phyloP scores from a whole-genome alignment of 352 stramenopile species.

The Globisporangium canariense region DNA sequence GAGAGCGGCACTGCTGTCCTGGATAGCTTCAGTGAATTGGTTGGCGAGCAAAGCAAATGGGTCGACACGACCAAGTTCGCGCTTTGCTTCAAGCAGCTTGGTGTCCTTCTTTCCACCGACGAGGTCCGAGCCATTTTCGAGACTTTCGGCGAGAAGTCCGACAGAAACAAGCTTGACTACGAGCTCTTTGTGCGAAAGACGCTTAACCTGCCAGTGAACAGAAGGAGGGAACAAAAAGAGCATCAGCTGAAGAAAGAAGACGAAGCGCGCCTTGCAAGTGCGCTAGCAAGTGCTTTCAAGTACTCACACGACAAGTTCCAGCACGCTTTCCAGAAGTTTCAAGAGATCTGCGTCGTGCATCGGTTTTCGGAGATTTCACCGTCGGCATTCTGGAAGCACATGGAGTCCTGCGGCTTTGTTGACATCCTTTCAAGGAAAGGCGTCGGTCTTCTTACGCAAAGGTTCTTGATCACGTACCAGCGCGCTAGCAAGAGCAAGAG shows the following conservation, averaged over 20 bases:
- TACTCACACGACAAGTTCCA: constrained; percentile 33
- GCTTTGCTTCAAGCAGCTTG: constrained; percentile 27
- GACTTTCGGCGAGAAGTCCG: constrained; percentile 18
- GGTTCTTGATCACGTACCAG: constrained; percentile 25
- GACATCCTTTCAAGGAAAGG: constrained; percentile 39
- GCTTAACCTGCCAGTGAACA: constrained; percentile 10
- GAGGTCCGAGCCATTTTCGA: constrained; percentile 28
- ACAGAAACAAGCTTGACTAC: constrained; percentile 26
- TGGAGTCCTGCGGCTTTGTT: constrained; percentile 39
- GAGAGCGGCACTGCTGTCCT: constrained; percentile 12
- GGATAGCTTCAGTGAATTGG: constrained; percentile 18
- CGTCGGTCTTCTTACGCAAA: constrained; percentile 29
- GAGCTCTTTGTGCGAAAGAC: constrained; percentile 20
- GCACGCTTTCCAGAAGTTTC: constrained; percentile 28
- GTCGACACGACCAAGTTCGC: constrained; percentile 28
- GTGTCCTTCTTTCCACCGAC: constrained; percentile 20
- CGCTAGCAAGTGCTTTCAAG: constrained; percentile 26
- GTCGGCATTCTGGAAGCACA: constrained; percentile 41
- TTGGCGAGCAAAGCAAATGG: constrained; percentile 6
- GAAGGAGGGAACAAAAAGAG: constrained; percentile 2
- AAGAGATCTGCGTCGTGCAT: constrained; percentile 55
- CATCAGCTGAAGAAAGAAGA: constrained; percentile 23
- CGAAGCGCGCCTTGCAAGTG: constrained; percentile 27
- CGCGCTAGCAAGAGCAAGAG: constrained; percentile 9
- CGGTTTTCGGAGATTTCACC: constrained; percentile 31